Base-by-base conservation (phyloP, 768 basidiomycete genomes). In the Amanita molliuscula region DNA sequence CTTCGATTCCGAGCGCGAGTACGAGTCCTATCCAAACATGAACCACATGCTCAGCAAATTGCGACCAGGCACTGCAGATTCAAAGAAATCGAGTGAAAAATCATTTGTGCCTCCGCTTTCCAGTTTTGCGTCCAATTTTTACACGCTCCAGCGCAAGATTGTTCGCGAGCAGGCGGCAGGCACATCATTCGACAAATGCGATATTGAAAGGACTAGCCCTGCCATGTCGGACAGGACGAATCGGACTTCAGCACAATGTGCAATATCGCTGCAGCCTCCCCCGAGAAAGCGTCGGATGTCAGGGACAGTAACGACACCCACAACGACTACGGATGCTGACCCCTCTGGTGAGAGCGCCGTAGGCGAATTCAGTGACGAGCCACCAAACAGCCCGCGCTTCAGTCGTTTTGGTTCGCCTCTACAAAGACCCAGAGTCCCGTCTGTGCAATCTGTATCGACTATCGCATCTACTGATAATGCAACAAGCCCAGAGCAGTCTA, bases 31-130 rank as follows among this genome's bases (percentile, higher is more conserved):
- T 51, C 68, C 71, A 21, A 71, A 71, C 33, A 77, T 69, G 55
- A 78, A 80, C 7, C 76, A 64, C 34, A 79, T 84, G 31, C 62
- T 82, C 36, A 70, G 67, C 53, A 76, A 75, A 70, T 61, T 77
- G 42, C 67, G 75, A 34, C 65, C 70, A 20, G 71, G 63, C 50
- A 61, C 65, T 37, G 60, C 65, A 16, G 66, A 70, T 41, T 53
- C 55, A 28, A 61, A 61, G 51, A 40, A 15, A 40, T 26, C 38
- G 10, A 41, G 18, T 18, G 40, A 50, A 8, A 50, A 9, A 33
- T 50, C 40, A 21, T 50, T 44, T 15, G 41, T 44, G 18, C 61
- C 60, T 53, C 67, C 61, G 13, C 65, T 70, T 38, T 52, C 68
- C 42, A 61, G 63, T 7, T 60, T 68, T 33, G 48, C 58, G 36